Evolutionary conservation across 768 basidiomycete species (phyloP), one percentile per base, ranked within the genome.

Genomic region (Podaxis sp.): DNA sequence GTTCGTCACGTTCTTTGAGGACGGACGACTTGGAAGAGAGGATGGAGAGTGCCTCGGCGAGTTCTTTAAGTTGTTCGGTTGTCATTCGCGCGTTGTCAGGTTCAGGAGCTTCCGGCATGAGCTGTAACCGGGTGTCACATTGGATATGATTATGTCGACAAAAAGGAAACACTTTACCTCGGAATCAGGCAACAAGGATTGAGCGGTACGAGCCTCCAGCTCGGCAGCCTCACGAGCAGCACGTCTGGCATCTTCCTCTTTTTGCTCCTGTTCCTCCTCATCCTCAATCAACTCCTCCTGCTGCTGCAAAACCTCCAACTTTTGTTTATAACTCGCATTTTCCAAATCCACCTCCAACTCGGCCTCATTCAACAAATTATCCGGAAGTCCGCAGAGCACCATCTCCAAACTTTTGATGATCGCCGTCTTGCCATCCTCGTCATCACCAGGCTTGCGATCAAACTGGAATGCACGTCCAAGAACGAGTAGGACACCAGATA

Each of bases 221-320:
- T 94, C 91, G 64, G 86, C 89, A 23, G 87, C 84, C 73, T 91
- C 93, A 67, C 87, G 86, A 71, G 87, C 87, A 48, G 88, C 89
- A 59, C 91, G 89, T 44, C 93, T 88, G n/a, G 93, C 90, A 70
- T 91, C 87, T 71, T 94, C 91, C 71, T 93, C 93, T 76, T 95
- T 90, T 74, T 95, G 89, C 64, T 99, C 97, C 73, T 99, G 97
- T 71, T 98, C 97, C 64, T 95, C 87, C 75, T 99, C 97, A 72
- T 99, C 97, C 70, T 99, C 95, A 70, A 99, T 99, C 63, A 99
- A 92, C 72, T 99, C 97, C 71, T 99, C 93, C 73, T 99, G 97
- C 68, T 99, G 93, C 67, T 97, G 93, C 70, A 99, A 77, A 25
- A 99, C 96, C 64, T 98, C 97, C 58, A 99, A 84, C 75, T 96